These are phyloP conservation scores for Dovyalis caffra DNA, from an alignment of 345 rosid genomes.

Conservation along the genomic window DNA sequence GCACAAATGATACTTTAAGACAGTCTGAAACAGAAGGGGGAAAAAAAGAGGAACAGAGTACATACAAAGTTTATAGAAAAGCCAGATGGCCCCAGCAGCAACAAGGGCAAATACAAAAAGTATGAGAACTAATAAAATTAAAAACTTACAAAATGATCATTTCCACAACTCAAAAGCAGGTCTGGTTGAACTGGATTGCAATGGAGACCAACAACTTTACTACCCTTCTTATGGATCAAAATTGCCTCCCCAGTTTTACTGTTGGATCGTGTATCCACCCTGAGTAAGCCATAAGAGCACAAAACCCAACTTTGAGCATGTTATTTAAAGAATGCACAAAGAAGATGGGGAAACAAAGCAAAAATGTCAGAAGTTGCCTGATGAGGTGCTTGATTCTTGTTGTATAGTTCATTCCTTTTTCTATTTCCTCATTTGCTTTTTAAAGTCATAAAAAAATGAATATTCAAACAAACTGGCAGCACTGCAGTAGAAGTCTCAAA, in stretches of 20 bases:
- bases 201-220: constrained; percentile 92
- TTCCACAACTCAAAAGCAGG: constrained; percentile 88
- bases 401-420: not conserved
- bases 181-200: constrained; percentile 94
- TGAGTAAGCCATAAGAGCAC: constrained; percentile 17
- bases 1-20: too few relatives aligned
- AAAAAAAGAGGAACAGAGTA: not conserved
- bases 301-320: not conserved
- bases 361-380: not conserved
- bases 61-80: not conserved
- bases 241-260: constrained; percentile 46
- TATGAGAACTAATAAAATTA: not conserved
- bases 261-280: constrained; percentile 84
- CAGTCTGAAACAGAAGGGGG: not conserved
- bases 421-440: not conserved
- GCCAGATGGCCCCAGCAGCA: not conserved
- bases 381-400: not conserved
- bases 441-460: not conserved
- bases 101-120: not conserved
- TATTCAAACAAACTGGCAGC: not conserved
- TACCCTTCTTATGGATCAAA: constrained; percentile 88
- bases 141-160: constrained; percentile 88
- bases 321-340: not conserved
- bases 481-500: not conserved
- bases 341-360: not conserved